Conservation (phyloP, 2,329 filamentous ascomycete species). For the Fusarium papillatum region DNA sequence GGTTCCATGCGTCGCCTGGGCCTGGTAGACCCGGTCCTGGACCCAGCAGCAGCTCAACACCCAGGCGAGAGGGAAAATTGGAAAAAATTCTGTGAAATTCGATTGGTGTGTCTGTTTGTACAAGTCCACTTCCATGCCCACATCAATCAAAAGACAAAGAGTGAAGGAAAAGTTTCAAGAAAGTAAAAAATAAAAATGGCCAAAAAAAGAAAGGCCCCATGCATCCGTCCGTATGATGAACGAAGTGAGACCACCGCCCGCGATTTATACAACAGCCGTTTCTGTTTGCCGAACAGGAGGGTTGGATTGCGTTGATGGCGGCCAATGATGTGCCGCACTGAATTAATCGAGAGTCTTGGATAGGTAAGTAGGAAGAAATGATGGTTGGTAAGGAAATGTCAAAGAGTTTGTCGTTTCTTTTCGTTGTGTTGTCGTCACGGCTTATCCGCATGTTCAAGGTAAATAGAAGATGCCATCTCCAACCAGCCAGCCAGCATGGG, state of each 20-base stretch:
- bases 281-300: slow-evolving; percentile 2
- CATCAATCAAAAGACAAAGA: slow-evolving; percentile 37
- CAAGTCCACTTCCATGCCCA: slow-evolving; percentile 44
- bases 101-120: slow-evolving; percentile 47
- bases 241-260: slow-evolving; percentile 16
- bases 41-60: slow-evolving; percentile 21
- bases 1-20: slow-evolving; percentile 16
- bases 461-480: neutral
- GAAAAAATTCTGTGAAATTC: slow-evolving; percentile 40
- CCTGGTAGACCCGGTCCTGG: slow-evolving; percentile 6
- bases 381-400: slow-evolving; percentile 11
- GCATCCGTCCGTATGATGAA: slow-evolving; percentile 6
- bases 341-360: slow-evolving; percentile 29
- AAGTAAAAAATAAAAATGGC: slow-evolving; percentile 1
- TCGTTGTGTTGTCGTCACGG: slow-evolving; percentile 27
- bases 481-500: slow-evolving; percentile 6
- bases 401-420: slow-evolving; percentile 18
- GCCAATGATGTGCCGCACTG: neutral
- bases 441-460: slow-evolving; percentile 18
- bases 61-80: slow-evolving; percentile 12
- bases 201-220: slow-evolving; percentile 14
- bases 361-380: slow-evolving; percentile 18
- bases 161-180: slow-evolving; percentile 15
- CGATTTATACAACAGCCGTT: slow-evolving; percentile 16
- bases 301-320: slow-evolving; percentile 12